A percentile compares a stretch with the other conserved stretches of the same genome.
phyloP scores from a whole-genome alignment of 2,329 filamentous ascomycete genomes.

The Diaporthe sp. region DNA sequence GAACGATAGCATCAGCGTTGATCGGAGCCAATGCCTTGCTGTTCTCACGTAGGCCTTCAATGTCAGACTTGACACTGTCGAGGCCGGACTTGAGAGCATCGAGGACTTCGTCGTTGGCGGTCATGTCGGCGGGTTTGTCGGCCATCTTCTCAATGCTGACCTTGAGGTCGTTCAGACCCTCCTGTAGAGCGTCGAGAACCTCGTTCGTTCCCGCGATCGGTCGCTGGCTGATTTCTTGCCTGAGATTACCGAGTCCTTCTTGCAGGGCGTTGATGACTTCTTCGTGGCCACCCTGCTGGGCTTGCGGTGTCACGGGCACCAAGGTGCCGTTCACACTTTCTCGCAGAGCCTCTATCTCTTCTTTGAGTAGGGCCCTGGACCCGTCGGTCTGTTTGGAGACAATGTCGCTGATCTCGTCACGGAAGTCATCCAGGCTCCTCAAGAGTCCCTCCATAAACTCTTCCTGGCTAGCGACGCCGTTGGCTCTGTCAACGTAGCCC shows the following conservation, averaged over 20 bases:
- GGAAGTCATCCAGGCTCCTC: conserved; percentile 75
- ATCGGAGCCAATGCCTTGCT: conserved; percentile 65
- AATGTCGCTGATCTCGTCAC: conserved; percentile 76
- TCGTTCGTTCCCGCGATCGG: conserved; percentile 82
- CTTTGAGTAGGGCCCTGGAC: conserved; percentile 79
- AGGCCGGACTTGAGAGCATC: conserved; percentile 89
- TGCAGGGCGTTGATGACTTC: conserved; percentile 80
- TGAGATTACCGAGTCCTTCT: conserved; percentile 80
- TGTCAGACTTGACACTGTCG: conserved; percentile 80
- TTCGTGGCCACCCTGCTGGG: conserved; percentile 60
- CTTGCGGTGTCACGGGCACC: conserved; percentile 68
- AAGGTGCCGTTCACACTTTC: conserved; percentile 81
- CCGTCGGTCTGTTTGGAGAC: conserved; percentile 61
- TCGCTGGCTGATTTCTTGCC: conserved; percentile 78
- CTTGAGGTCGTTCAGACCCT: conserved; percentile 84
- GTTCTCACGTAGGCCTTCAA: conserved; percentile 80
- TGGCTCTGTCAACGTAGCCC: conserved; percentile 80
- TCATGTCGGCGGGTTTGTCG: conserved; percentile 85
- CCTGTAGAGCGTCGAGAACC: conserved; percentile 89
- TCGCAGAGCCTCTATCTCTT: conserved; percentile 85
- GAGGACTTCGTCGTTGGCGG: conserved; percentile 89
- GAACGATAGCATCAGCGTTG: conserved; percentile 65
- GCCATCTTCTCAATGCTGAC: conserved; percentile 81
- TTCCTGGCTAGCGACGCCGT: conserved; percentile 78
- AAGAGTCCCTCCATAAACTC: conserved; percentile 81